Evolutionary conservation across 169 alveolate species (phyloP).

Genomic region (Nephromyces sp.): DNA sequence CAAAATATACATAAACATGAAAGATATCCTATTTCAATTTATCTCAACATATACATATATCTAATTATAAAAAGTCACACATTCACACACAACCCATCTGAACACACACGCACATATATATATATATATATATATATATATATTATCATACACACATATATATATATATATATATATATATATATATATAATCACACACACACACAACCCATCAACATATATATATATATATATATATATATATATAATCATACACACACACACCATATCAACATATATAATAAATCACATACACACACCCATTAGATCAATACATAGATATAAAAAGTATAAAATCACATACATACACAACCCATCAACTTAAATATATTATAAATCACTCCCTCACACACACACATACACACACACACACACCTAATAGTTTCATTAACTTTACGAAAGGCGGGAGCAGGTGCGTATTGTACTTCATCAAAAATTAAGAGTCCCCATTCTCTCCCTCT

Average conservation of each 20-base stretch:
- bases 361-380: neutral
- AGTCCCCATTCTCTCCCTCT: conserved; percentile 93
- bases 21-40: neutral
- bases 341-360: too few relatives aligned
- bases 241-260: too few relatives aligned
- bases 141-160: too few relatives aligned
- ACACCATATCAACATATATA: too few relatives aligned
- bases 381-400: neutral
- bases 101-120: conserved; percentile 10
- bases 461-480: conserved; percentile 95
- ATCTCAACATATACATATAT: neutral
- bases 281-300: too few relatives aligned
- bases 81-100: neutral
- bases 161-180: too few relatives aligned
- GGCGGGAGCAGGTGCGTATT: conserved; percentile 95
- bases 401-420: conserved; percentile 35
- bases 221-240: neutral
- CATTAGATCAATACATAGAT: neutral
- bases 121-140: too few relatives aligned
- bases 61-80: neutral
- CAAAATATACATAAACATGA: neutral
- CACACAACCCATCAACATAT: too few relatives aligned
- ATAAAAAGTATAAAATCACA: neutral
- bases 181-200: too few relatives aligned
- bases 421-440: conserved; percentile 77